A percentile compares a stretch with the other conserved stretches of the same genome.
Conservation (phyloP, 1,284 basidiomycete genomes). For the Ganoderma resinaceum region DNA sequence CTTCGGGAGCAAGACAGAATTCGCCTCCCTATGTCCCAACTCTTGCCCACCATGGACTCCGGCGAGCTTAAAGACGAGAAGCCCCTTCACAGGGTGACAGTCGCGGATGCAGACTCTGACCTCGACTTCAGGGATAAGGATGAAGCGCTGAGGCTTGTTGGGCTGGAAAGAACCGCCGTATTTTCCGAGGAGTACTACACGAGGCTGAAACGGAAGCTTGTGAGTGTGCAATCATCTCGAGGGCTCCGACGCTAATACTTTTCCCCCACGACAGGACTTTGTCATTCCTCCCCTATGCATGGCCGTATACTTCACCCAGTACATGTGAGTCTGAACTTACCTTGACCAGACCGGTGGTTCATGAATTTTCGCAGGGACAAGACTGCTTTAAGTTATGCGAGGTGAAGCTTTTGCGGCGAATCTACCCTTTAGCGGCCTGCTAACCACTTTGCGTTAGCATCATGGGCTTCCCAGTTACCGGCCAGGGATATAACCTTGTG, state of each 20-base stretch:
- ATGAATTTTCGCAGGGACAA: constrained; percentile 55
- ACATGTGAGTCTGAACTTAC: constrained; percentile 49
- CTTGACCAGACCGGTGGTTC: background rate
- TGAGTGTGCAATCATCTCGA: constrained; percentile 32
- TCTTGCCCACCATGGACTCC: constrained; percentile 1
- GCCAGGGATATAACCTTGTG: constrained; percentile 72
- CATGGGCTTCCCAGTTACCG: constrained; percentile 71
- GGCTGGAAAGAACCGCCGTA: constrained; percentile 53
- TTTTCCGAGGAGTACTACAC: constrained; percentile 68
- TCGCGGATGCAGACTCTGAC: constrained; percentile 27
- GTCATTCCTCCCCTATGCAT: constrained; percentile 67
- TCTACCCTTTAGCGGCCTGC: background rate
- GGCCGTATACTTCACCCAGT: constrained; percentile 72
- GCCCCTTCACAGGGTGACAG: constrained; percentile 14
- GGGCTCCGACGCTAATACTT: background rate
- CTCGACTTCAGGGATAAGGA: constrained; percentile 55
- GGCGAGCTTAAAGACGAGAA: constrained; percentile 24
- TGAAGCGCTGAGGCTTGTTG: constrained; percentile 66
- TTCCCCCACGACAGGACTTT: constrained; percentile 50
- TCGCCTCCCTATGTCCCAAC: background rate
- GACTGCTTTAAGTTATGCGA: constrained; percentile 73
- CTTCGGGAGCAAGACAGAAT: background rate
- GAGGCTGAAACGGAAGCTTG: constrained; percentile 63
- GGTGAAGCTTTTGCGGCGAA: constrained; percentile 40
- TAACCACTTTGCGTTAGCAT: constrained; percentile 46